Conservation (phyloP, 2,329 filamentous ascomycete species). For the Huntiella bhutanensis region DNA sequence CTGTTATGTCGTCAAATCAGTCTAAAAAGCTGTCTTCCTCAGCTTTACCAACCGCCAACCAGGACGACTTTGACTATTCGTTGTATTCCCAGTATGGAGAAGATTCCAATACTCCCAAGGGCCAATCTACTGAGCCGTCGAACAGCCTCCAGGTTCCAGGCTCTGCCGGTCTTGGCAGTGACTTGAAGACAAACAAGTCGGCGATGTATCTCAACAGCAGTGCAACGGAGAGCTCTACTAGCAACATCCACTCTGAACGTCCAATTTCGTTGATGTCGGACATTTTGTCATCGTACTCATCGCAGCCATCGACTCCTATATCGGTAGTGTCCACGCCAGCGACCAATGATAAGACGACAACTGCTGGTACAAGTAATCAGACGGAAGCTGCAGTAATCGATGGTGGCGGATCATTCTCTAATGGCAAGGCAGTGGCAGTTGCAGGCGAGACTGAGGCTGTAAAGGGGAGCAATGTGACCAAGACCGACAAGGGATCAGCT, state of each 20-base stretch:
- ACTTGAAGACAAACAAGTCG: neutral
- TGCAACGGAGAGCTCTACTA: conserved; percentile 13
- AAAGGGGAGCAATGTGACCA: neutral
- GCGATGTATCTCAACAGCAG: conserved; percentile 10
- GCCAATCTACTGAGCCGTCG: conserved; percentile 6
- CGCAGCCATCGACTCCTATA: conserved; percentile 13
- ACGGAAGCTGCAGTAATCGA: no score
- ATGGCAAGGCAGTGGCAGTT: no score
- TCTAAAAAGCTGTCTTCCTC: conserved; percentile 13
- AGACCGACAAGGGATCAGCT: neutral
- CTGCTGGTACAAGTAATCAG: no score
- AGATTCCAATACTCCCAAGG: conserved; percentile 9
- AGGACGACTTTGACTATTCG: conserved; percentile 7
- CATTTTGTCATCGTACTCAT: conserved; percentile 14
- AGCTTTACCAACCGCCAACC: conserved; percentile 4
- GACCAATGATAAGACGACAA: neutral
- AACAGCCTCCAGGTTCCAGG: conserved; percentile 6
- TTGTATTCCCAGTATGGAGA: conserved; percentile 6
- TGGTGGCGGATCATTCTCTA: no score
- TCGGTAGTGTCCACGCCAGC: conserved; percentile 3
- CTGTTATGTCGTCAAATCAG: neutral
- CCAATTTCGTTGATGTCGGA: conserved; percentile 10
- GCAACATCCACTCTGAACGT: conserved; percentile 4
- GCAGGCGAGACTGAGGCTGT: no score
- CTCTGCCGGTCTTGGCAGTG: neutral